Base-by-base conservation (phyloP, 106 monocot genomes). In the Agapanthus africanus region DNA sequence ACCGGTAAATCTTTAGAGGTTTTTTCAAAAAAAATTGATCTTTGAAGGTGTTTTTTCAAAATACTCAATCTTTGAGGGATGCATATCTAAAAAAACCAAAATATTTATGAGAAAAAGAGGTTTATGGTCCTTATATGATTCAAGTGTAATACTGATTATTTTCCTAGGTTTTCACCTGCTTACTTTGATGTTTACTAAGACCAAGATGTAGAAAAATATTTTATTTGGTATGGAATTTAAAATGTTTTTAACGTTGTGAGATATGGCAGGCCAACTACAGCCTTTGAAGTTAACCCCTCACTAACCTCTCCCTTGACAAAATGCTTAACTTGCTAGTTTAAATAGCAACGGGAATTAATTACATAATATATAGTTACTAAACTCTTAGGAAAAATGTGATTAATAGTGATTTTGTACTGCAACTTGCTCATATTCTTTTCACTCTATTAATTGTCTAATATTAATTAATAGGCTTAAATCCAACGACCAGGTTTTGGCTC, bases 221-320 rank as follows among this genome's bases (percentile, higher is more conserved):
- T n/a, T n/a, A n/a, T n/a, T n/a, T n/a, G n/a, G n/a, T n/a, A n/a
- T n/a, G n/a, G n/a, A 25, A 0, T 27, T 6, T 5, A 19, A 16
- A 21, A 14, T 49, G 16, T n/a, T 49, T 49, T 49, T 4, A 10
- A 26, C 22, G 26, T 52, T 23, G 25, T 51, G 11, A 23, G 52
- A 52, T 2, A 57, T 30, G 30, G 30, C 56, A 21, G 56, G 56
- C 56, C 56, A 57, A 57, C 56, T 57, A n/a, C 30, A 31, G 56
- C 30, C 4, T 57, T 31, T 57, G 31, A 57, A 57, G 56, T 31
- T 30, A 57, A 30, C 56, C 56, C 30, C 56, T 13, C 31, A 30
- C 56, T 57, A 31, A 30, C 56, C 30, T 30, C 11, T 30, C 26
- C 15, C 30, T 56, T 56, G 56, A 56, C 26, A 11, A 52, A n/a